Base-by-base conservation (phyloP, 192 early-diverging fungal genomes). In the Jimgerdemannia lactiflua region DNA sequence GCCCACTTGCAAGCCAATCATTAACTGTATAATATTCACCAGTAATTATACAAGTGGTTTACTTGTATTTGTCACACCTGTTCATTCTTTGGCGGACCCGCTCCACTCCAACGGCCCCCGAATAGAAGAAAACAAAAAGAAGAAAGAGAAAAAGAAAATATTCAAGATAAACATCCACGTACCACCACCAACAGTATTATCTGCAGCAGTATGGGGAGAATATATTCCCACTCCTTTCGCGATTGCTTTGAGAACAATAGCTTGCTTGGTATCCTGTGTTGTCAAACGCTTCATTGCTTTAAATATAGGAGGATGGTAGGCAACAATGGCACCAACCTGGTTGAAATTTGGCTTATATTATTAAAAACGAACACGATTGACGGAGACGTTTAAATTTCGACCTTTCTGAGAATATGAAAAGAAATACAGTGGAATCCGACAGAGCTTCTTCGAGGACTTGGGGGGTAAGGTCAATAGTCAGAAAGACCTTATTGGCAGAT, bases 231-330 rank as follows among this genome's bases (percentile, higher is more conserved):
- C 86, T 42, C 95, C 95, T 19, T 87, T 84, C n/a, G 95, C 95
- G 4, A 92, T 90, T 67, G 93, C 94, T 71, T 88, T 89, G 39
- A 98, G 80, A 1, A 95, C 89, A 76, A 96, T 92, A 68, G 83
- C 83, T 78, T 95, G 94, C 80, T 95, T 96, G 14, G 87, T 85
- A 82, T 97, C 92, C 54, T 82, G 78, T 76, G 93, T 78, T 18
- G 85, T 86, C 64, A 97, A 86, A 29, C 90, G 89, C 80, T 97
- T 98, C 79, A 95, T 86, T 20, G 91, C 76, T 17, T 82, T 82
- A 85, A 99, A 99, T 67, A 99, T 92, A 9, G 96, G 95, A 49
- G 96, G 97, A 79, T 97, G 96, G 83, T 99, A 99, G 29, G 95
- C 84, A 19, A 99, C 89, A 76, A 99, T 95, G 3, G 95, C 89